Evolutionary conservation across 1,284 basidiomycete genomes (phyloP).

Genomic region (Ceraceosorus guamensis): DNA sequence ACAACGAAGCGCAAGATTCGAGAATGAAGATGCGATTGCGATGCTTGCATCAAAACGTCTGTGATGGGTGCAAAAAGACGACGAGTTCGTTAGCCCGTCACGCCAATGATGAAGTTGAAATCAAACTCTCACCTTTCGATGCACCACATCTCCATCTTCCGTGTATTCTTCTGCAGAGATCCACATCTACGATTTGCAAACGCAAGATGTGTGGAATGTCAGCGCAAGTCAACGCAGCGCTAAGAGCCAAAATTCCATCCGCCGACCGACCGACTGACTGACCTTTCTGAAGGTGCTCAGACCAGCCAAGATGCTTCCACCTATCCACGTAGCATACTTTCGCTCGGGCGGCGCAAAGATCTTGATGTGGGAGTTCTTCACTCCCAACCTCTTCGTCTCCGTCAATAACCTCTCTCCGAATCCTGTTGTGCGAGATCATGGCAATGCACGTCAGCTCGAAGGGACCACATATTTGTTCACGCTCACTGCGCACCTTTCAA

Average conservation of each 20-base stretch:
- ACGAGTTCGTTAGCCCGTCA: too few species aligned
- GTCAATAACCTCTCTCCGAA: conserved; percentile 92
- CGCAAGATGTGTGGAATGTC: not conserved
- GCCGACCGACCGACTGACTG: conserved; percentile 10
- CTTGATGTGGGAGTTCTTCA: conserved; percentile 97
- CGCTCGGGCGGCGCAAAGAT: conserved; percentile 99
- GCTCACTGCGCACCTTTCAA: conserved; percentile 1
- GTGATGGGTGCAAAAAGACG: too few species aligned
- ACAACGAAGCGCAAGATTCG: too few species aligned
- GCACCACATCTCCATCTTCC: conserved; percentile 96
- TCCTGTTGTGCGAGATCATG: conserved; percentile 5
- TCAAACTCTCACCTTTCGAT: conserved; percentile 60
- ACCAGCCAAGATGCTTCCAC: conserved; percentile 73
- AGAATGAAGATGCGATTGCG: too few species aligned
- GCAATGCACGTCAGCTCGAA: not conserved
- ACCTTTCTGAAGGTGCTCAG: conserved; percentile 97
- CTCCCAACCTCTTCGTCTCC: conserved; percentile 90
- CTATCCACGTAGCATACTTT: conserved; percentile 99
- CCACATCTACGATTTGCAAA: conserved; percentile 29
- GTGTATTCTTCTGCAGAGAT: conserved; percentile 98
- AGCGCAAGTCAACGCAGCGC: not conserved
- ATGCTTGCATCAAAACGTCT: too few species aligned
- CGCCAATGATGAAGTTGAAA: too few species aligned
- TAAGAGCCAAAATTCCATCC: not conserved
- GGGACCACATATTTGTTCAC: not conserved